A percentile compares a stretch with the other conserved stretches of the same genome.
Conservation (phyloP, 805 yeast species). For the Saccharomycopsis guyanensis region DNA sequence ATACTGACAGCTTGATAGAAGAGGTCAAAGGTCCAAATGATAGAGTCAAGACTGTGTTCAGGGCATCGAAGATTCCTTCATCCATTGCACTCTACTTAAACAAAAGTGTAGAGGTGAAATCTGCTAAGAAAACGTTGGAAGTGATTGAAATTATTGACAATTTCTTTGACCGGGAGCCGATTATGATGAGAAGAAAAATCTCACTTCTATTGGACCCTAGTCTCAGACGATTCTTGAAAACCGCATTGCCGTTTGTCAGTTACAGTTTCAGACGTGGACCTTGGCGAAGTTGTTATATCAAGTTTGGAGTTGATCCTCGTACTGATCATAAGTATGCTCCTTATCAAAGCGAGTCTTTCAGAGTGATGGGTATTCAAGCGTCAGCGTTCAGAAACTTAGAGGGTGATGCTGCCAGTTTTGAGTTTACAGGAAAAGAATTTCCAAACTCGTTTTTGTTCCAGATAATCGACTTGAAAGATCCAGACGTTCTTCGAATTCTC, state of each 20-base stretch:
- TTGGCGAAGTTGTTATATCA: constrained; percentile 82
- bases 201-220: constrained; percentile 43
- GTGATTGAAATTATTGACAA: constrained; percentile 24
- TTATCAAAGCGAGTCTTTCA: constrained; percentile 83
- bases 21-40: not conserved
- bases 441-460: constrained; percentile 72
- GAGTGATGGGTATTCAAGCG: constrained; percentile 34
- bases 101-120: not conserved
- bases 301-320: constrained; percentile 73
- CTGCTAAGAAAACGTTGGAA: not conserved
- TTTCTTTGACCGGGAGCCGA: constrained; percentile 64
- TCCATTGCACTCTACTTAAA: not conserved
- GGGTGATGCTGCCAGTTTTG: constrained; percentile 31
- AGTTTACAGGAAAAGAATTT: constrained; percentile 63
- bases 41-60: not conserved
- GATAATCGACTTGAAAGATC: constrained; percentile 69
- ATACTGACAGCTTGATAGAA: not conserved
- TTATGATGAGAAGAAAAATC: constrained; percentile 78
- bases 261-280: constrained; percentile 86
- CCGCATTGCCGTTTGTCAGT: constrained; percentile 78
- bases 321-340: constrained; percentile 43
- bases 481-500: constrained; percentile 44
- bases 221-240: constrained; percentile 42
- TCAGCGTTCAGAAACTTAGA: constrained; percentile 24
- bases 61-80: not conserved